phyloP scores from a whole-genome alignment of 768 basidiomycete species.

The Boletus sp. region DNA sequence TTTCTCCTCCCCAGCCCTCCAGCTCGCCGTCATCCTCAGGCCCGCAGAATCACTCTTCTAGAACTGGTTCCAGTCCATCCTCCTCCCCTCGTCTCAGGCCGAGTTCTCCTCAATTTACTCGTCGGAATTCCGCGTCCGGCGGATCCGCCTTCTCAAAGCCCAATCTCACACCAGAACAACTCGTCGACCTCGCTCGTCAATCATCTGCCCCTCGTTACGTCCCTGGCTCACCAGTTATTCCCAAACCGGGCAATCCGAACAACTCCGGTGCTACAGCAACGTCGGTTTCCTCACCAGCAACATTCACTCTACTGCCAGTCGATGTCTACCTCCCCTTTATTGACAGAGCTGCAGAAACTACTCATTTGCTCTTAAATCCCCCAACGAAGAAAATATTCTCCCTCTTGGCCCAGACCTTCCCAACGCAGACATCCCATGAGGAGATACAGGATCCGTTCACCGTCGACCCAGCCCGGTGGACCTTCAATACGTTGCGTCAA shows the following conservation, averaged over 20 bases:
- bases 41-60: constrained; percentile 32
- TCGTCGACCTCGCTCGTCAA: constrained; percentile 67
- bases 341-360: constrained; percentile 75
- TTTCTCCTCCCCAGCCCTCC: constrained; percentile 19
- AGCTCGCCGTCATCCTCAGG: constrained; percentile 22
- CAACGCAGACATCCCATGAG: constrained; percentile 28
- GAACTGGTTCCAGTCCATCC: constrained; percentile 31
- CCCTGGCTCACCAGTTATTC: not conserved
- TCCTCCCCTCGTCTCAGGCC: constrained; percentile 47
- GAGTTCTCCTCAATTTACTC: constrained; percentile 40
- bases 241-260: constrained; percentile 1
- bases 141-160: constrained; percentile 41
- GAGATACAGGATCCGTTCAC: constrained; percentile 35
- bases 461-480: constrained; percentile 66
- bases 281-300: constrained; percentile 40
- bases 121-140: constrained; percentile 31
- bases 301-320: constrained; percentile 72
- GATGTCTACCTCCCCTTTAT: constrained; percentile 85
- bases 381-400: constrained; percentile 71
- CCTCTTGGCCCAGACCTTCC: constrained; percentile 70
- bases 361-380: constrained; percentile 57
- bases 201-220: constrained; percentile 44
- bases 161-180: constrained; percentile 66
- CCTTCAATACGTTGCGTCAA: constrained; percentile 60
- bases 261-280: not conserved